Percentiles rank a stretch among this genome's conserved stretches.
phyloP scores from a whole-genome alignment of 208 protist species.

The Angomonas ambiguus region DNA sequence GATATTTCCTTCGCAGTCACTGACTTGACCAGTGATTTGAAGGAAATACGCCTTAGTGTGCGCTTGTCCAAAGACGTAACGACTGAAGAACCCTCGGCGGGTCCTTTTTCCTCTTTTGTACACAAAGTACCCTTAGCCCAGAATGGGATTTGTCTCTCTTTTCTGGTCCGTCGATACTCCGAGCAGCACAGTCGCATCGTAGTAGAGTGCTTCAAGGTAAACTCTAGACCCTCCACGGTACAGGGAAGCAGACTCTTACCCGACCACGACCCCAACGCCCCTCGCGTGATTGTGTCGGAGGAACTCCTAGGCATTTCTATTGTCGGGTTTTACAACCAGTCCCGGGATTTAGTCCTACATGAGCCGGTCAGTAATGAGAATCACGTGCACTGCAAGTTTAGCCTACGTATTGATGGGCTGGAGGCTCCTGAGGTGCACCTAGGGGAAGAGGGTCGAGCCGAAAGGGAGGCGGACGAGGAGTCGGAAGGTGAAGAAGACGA shows the following conservation, averaged over 20 bases:
- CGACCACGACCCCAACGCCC: conserved; percentile 14
- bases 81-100: conserved; percentile 53
- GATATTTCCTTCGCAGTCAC: conserved; percentile 71
- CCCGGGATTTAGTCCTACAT: conserved; percentile 54
- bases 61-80: conserved; percentile 73
- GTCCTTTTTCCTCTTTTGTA: conserved; percentile 79
- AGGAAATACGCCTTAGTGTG: conserved; percentile 70
- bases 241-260: conserved; percentile 18
- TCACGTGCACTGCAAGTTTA: conserved; percentile 38
- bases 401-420: background rate
- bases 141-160: conserved; percentile 57
- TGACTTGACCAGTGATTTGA: conserved; percentile 40
- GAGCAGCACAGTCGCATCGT: conserved; percentile 67
- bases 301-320: conserved; percentile 73
- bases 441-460: background rate
- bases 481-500: background rate
- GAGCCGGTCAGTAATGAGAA: conserved; percentile 47
- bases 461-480: background rate
- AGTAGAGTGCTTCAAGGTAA: conserved; percentile 74
- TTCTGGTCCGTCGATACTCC: conserved; percentile 59
- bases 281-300: conserved; percentile 61
- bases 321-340: conserved; percentile 65
- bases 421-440: background rate
- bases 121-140: conserved; percentile 71
- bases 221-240: conserved; percentile 16